These are phyloP conservation scores for Spencermartinsiella europaea DNA, from an alignment of 805 yeast genomes.

Conservation along the genomic window DNA sequence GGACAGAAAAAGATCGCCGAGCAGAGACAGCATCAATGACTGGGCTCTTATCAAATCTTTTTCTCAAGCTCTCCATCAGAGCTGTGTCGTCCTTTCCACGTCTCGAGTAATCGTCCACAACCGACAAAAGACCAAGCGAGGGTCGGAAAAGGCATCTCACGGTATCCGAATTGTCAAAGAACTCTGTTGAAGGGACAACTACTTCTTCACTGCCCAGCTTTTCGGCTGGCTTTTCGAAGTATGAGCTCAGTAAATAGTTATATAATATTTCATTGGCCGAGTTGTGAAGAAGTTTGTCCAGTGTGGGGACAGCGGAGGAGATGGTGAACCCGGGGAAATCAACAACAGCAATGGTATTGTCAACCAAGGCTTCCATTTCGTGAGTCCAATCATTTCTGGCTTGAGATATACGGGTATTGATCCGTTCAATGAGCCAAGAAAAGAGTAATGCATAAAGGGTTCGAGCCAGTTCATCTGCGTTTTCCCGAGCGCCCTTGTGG, in stretches of 20 bases:
- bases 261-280: constrained; percentile 39
- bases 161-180: constrained; percentile 51
- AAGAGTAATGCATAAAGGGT: constrained; percentile 36
- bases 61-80: constrained; percentile 29
- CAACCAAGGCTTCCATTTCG: constrained; percentile 25
- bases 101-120: constrained; percentile 35
- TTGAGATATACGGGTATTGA: constrained; percentile 33
- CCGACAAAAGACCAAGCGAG: constrained; percentile 32
- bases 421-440: constrained; percentile 36
- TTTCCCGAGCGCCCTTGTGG: constrained; percentile 37
- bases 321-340: constrained; percentile 40
- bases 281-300: constrained; percentile 37
- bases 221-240: constrained; percentile 36
- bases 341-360: constrained; percentile 32
- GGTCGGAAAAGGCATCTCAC: constrained; percentile 49
- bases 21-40: constrained; percentile 27
- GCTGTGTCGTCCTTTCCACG: constrained; percentile 31
- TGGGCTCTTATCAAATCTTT: constrained; percentile 30
- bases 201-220: constrained; percentile 37
- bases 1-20: constrained; percentile 44
- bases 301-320: constrained; percentile 29
- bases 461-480: constrained; percentile 39
- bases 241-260: constrained; percentile 34
- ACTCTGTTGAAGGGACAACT: constrained; percentile 49
- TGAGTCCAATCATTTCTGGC: constrained; percentile 18